Percentiles rank a stretch among this genome's conserved stretches.
These are phyloP conservation scores for Podosphaera xanthii DNA, from an alignment of 2,329 filamentous ascomycete genomes.

Conservation along the genomic window DNA sequence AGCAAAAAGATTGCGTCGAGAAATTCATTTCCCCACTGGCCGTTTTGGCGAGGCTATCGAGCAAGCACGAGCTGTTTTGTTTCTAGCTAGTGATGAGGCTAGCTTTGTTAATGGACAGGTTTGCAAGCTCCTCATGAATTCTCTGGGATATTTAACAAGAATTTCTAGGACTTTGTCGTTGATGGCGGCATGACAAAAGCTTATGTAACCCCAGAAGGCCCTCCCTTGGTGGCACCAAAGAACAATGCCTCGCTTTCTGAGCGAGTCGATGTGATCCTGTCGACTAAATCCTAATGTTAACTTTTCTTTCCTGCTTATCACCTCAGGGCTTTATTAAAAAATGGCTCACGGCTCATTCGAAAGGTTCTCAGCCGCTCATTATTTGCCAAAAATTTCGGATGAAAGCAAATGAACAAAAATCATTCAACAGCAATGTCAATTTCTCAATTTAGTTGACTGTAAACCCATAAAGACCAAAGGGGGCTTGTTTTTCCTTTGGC, in stretches of 20 bases:
- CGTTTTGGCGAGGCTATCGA: slow-evolving; percentile 59
- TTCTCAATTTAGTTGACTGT: no score
- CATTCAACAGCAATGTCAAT: no score
- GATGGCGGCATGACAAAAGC: slow-evolving; percentile 92
- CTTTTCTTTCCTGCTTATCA: no score
- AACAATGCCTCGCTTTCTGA: slow-evolving; percentile 19
- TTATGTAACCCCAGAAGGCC: slow-evolving; percentile 50
- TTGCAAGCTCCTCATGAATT: neutral
- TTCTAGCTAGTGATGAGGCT: slow-evolving; percentile 51
- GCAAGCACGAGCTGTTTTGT: slow-evolving; percentile 52
- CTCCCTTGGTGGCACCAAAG: slow-evolving; percentile 26
- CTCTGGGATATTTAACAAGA: neutral
- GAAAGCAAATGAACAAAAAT: no score
- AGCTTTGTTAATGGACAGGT: slow-evolving; percentile 51
- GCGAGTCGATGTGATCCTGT: slow-evolving; percentile 16
- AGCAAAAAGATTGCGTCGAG: slow-evolving; percentile 44
- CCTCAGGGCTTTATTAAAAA: no score
- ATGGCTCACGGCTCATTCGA: no score
- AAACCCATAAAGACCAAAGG: no score
- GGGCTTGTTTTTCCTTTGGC: no score
- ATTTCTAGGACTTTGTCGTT: slow-evolving; percentile 59
- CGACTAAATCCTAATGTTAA: slow-evolving; percentile 5
- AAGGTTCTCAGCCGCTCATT: no score
- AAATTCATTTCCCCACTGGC: slow-evolving; percentile 53
- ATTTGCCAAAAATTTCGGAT: no score